Evolutionary conservation across 495 filamentous ascomycete genomes (phyloP), one percentile per base, ranked within the genome.

Genomic region (Clohesyomyces aquaticus): DNA sequence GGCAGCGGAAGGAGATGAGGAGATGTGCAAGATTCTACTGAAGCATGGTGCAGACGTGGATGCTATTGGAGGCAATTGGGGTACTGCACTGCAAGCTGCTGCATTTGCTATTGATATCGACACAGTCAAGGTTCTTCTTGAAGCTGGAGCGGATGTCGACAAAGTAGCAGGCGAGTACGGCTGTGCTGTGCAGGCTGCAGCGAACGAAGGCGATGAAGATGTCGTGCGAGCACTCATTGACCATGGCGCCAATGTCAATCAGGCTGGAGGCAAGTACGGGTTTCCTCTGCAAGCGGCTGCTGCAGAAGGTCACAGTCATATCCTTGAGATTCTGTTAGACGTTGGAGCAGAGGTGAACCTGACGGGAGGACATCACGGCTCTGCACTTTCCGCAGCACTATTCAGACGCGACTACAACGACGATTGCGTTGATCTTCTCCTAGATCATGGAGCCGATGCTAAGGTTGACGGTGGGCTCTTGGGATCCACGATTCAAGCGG

Each of bases 401-500:
- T n/a, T n/a, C n/a, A n/a, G n/a, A n/a, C n/a, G n/a, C n/a, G n/a
- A n/a, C n/a, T n/a, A n/a, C n/a, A n/a, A n/a, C n/a, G n/a, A n/a
- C n/a, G n/a, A n/a, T n/a, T n/a, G n/a, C n/a, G n/a, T n/a, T n/a
- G n/a, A n/a, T n/a, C n/a, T n/a, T n/a, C 55, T 65, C 1, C 46
- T 65, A 1, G 46, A 53, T n/a, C 55, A 60, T 32, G 55, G 55
- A 2, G 62, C 62, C 8, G 47, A 14, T 9, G 28, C 29, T 45
- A 14, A 27, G 12, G 21, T 52, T n/a, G 55, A 59, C 11, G 62
- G 54, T 3, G 52, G 53, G 1, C 29, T 63, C 1, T 25, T 65
- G 8, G 62, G 62, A 27, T 38, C 45, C 45, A 8, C 19, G 21
- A 21, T 78, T 26, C 76, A 76, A 46, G 68, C 70, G 4, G 77